Percentiles rank a stretch among this genome's conserved stretches.
phyloP scores from a whole-genome alignment of 1,284 basidiomycete species.

The Cryptococcus sp. region DNA sequence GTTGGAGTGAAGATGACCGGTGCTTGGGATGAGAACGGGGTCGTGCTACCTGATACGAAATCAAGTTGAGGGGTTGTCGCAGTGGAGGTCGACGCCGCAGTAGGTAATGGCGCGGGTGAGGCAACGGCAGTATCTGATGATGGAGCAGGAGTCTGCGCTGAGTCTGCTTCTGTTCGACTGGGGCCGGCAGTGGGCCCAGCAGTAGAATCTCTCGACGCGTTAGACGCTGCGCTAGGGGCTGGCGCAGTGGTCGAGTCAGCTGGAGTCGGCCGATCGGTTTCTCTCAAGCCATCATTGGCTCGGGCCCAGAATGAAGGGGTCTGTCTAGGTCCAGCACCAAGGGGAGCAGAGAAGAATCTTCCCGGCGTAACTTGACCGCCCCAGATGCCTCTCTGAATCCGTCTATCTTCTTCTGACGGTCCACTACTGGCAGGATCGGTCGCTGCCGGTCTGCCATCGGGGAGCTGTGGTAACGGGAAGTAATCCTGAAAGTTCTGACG shows the following conservation, averaged over 20 bases:
- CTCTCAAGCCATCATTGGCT: not conserved
- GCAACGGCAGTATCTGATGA: not conserved
- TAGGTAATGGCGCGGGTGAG: not conserved
- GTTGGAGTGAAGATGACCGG: slow-evolving; percentile 40
- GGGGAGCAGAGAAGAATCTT: slow-evolving; percentile 36
- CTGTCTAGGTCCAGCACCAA: slow-evolving; percentile 35
- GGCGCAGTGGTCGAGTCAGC: not conserved
- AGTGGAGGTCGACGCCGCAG: slow-evolving; percentile 1
- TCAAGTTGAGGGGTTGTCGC: slow-evolving; percentile 13
- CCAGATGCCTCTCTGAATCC: slow-evolving; percentile 46
- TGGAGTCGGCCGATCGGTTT: not conserved
- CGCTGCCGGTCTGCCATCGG: not conserved
- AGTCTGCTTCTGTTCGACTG: not conserved
- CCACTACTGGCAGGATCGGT: not conserved
- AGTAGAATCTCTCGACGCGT: not conserved
- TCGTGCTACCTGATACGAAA: slow-evolving; percentile 29
- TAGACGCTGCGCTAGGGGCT: not conserved
- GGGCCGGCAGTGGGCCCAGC: not conserved
- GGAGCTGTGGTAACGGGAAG: slow-evolving; percentile 30
- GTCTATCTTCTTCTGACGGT: slow-evolving; percentile 20
- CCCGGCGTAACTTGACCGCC: slow-evolving; percentile 46
- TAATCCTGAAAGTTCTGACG: slow-evolving; percentile 43
- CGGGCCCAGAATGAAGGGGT: not conserved
- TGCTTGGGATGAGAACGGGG: slow-evolving; percentile 43
- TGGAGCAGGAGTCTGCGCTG: not conserved